phyloP scores from a whole-genome alignment of 805 yeast genomes.

The Saturnispora zaruensis region DNA sequence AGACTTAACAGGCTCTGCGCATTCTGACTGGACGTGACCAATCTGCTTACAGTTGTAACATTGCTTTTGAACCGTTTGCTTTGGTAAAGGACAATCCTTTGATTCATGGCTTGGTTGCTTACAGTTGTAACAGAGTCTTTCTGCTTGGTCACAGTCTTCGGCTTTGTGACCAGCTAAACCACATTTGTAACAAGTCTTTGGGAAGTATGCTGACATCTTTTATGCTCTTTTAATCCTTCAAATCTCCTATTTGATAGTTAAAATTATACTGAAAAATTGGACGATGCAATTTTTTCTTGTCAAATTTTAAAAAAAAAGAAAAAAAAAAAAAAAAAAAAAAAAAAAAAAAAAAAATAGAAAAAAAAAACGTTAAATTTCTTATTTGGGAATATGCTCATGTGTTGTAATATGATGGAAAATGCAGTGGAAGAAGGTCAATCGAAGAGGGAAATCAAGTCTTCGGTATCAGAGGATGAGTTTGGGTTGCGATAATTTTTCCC shows the following conservation, averaged over 20 bases:
- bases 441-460: not conserved
- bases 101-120: conserved; percentile 86
- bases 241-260: not conserved
- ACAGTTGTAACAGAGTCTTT: conserved; percentile 89
- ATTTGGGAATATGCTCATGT: not conserved
- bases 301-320: not conserved
- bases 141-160: conserved; percentile 75
- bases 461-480: not conserved
- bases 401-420: not conserved
- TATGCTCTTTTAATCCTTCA: not conserved
- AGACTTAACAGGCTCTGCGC: conserved; percentile 49
- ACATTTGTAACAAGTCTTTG: conserved; percentile 82
- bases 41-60: conserved; percentile 90
- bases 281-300: not conserved
- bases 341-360: too few relatives aligned
- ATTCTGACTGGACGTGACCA: conserved; percentile 84
- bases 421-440: not conserved
- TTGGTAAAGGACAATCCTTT: conserved; percentile 80
- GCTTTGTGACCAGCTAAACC: conserved; percentile 90
- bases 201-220: conserved; percentile 19
- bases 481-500: not conserved
- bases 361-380: not conserved
- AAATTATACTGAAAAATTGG: not conserved
- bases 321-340: not conserved
- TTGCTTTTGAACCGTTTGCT: conserved; percentile 75